Evolutionary conservation across 345 rosid genomes (phyloP), one percentile per base, ranked within the genome.

Genomic region (Erysimum cheiranthoides): DNA sequence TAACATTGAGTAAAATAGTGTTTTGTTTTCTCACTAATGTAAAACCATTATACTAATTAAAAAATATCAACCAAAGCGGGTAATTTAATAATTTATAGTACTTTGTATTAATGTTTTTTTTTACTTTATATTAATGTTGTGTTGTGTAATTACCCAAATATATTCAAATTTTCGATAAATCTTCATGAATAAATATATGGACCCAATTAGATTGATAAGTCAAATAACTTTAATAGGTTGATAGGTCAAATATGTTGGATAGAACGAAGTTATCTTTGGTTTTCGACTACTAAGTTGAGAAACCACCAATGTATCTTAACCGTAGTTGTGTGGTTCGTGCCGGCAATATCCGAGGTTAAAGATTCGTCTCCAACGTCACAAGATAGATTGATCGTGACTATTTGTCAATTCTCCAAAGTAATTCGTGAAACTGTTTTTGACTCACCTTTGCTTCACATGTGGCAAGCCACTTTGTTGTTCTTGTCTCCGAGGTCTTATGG

Each of bases 1-100:
- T 60, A 36, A 60, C 11, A 66, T 30, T 28, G n/a, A 12, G n/a
- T 45, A 18, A 36, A 49, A 45, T 59, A 25, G 59, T 58, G 46
- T 8, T 42, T 16, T 42, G 2, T 8, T 35, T 35, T 18, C n/a
- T 18, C 34, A 5, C 12, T 47, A 27, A 34, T 58, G 31, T 34
- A 46, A 18, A 46, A 46, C 39, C 47, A 21, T 51, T 7, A 59
- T 58, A 5, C 16, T 45, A 25, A 17, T 17, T 27, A 28, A 47
- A 10, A 21, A 10, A 50, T 32, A 57, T 57, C 18, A 16, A 4
- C 2, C 6, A 57, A 36, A 35, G 8, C 25, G n/a, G 14, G 4
- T 31, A 7, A 17, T 30, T 38, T 30, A 30, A 30, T 54, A 34
- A 3, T 45, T 45, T 8, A 45, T 45, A n/a, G n/a, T n/a, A 45